These are phyloP conservation scores for Retiboletus fuscus DNA, from an alignment of 1,284 basidiomycete genomes.

Conservation along the genomic window DNA sequence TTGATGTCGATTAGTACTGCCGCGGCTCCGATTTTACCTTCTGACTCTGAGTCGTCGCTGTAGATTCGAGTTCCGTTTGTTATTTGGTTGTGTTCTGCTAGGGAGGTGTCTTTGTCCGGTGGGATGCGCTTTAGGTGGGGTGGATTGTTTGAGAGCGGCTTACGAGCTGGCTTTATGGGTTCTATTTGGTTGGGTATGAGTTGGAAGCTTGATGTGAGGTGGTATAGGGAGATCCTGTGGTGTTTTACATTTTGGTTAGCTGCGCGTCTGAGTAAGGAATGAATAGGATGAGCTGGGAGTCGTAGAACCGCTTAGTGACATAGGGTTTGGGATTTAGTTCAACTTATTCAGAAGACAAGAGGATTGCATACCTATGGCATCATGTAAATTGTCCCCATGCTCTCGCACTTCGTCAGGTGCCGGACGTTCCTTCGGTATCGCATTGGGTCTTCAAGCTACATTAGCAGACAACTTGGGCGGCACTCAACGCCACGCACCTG, in stretches of 20 bases:
- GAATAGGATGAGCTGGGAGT: no score
- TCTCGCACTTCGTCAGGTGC: background rate
- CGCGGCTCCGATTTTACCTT: background rate
- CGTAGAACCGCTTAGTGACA: no score
- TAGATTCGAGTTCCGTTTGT: background rate
- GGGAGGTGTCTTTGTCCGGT: background rate
- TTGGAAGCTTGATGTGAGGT: no score
- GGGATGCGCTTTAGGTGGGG: background rate
- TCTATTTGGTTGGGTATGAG: no score
- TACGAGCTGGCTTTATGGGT: no score
- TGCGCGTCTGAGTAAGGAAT: no score
- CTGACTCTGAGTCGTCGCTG: background rate
- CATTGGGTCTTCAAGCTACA: constrained; percentile 1
- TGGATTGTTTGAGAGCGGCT: no score
- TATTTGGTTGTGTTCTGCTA: background rate
- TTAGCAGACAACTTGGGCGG: background rate
- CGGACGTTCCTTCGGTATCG: background rate
- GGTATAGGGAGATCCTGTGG: no score
- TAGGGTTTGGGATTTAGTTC: no score
- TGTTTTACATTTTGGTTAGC: no score
- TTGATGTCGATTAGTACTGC: background rate
- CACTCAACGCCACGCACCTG: constrained; percentile 10
- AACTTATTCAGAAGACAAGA: background rate
- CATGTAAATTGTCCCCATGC: background rate
- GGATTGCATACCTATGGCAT: background rate